Evolutionary conservation across 306 rosid species (phyloP).

Genomic region (Lathyrus oleraceus): DNA sequence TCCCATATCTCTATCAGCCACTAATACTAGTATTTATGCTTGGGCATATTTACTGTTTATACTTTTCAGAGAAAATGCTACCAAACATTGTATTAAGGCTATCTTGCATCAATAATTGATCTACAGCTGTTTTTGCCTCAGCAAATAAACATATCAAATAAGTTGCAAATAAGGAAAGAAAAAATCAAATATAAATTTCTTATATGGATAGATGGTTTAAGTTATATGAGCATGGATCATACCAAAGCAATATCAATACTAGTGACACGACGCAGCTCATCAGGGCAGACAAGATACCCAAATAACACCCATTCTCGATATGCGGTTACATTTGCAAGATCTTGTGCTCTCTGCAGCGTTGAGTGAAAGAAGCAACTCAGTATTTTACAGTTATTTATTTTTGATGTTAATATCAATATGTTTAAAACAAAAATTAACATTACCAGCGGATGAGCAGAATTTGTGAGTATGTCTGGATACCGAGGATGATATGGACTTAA

Average conservation of each 20-base stretch:
- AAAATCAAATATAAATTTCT: constrained; percentile 31
- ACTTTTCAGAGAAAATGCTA: constrained; percentile 13
- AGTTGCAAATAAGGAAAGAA: constrained; percentile 1
- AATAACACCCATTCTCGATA: constrained; percentile 97
- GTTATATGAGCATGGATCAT: constrained; percentile 35
- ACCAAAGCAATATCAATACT: constrained; percentile 99
- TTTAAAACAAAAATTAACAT: constrained; percentile 22
- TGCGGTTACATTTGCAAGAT: constrained; percentile 94
- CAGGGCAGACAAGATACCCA: constrained; percentile 99
- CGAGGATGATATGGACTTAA: constrained; percentile 99
- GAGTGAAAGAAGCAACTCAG: constrained; percentile 32
- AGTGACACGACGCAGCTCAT: constrained; percentile 97
- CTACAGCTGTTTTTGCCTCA: neutral
- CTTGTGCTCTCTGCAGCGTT: constrained; percentile 89
- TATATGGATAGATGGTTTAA: constrained; percentile 25
- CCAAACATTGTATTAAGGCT: neutral
- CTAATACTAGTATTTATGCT: neutral
- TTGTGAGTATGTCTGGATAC: constrained; percentile 96
- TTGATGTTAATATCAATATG: constrained; percentile 30
- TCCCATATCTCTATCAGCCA: neutral
- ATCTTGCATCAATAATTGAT: constrained; percentile 2
- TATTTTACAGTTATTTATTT: constrained; percentile 30
- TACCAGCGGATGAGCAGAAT: constrained; percentile 99
- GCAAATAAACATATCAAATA: constrained; percentile 26
- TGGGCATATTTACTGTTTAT: constrained; percentile 12